A percentile compares a stretch with the other conserved stretches of the same genome.
phyloP scores from a whole-genome alignment of 1,284 basidiomycete genomes.

The Salmacisia buchloeana region DNA sequence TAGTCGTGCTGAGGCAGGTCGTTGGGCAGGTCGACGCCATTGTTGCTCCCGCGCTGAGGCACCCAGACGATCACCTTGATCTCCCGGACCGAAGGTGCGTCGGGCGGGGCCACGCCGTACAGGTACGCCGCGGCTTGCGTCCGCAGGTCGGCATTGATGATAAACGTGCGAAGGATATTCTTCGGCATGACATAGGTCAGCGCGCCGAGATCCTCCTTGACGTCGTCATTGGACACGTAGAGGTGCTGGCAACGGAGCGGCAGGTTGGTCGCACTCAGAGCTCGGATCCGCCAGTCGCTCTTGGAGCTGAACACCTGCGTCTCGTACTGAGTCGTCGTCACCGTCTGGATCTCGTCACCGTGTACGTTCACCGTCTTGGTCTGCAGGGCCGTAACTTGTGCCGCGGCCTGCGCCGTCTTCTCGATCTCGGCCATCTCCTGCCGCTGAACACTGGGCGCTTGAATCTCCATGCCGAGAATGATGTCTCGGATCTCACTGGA shows the following conservation, averaged over 20 bases:
- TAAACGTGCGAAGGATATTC: conserved; percentile 92
- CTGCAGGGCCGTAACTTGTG: conserved; percentile 92
- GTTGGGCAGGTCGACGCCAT: conserved; percentile 77
- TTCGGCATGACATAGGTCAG: conserved; percentile 95
- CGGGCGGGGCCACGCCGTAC: conserved; percentile 85
- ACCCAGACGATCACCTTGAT: conserved; percentile 94
- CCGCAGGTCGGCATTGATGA: conserved; percentile 85
- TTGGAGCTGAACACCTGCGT: conserved; percentile 96
- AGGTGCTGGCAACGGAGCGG: conserved; percentile 94
- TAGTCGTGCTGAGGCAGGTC: conserved; percentile 88
- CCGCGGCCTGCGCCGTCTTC: conserved; percentile 81
- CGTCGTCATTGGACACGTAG: conserved; percentile 97
- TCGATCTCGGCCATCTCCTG: conserved; percentile 99
- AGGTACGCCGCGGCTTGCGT: conserved; percentile 93
- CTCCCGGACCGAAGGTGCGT: conserved; percentile 98
- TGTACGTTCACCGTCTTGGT: conserved; percentile 96
- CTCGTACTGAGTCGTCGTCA: conserved; percentile 97
- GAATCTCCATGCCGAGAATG: conserved; percentile 71
- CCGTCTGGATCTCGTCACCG: conserved; percentile 90
- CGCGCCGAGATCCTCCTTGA: conserved; percentile 90
- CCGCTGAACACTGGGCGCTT: conserved; percentile 72
- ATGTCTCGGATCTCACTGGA: conserved; percentile 73
- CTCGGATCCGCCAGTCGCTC: conserved; percentile 97
- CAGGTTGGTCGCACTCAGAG: conserved; percentile 91
- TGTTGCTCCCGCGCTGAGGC: conserved; percentile 93